Evolutionary conservation across 345 rosid species (phyloP).

Genomic region (Salix caprea): DNA sequence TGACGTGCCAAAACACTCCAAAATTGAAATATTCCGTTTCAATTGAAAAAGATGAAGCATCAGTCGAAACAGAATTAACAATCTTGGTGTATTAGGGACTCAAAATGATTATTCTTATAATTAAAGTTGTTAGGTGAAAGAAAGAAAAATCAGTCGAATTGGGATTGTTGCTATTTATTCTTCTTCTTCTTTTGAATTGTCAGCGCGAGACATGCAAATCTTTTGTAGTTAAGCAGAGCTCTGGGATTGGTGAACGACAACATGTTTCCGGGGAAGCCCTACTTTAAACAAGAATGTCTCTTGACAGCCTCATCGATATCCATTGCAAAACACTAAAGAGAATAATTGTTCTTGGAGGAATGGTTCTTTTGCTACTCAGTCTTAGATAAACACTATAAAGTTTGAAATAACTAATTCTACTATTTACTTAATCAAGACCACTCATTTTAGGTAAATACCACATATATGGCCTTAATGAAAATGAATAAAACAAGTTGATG

Average conservation of each 20-base stretch:
- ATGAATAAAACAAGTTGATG: too few relatives aligned
- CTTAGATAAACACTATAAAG: not conserved
- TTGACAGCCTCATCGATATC: conserved; percentile 1
- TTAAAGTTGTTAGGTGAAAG: not conserved
- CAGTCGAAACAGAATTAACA: too few relatives aligned
- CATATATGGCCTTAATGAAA: too few relatives aligned
- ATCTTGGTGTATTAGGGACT: not conserved
- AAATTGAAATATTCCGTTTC: too few relatives aligned
- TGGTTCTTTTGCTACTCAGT: not conserved
- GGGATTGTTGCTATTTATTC: not conserved
- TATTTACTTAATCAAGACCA: not conserved
- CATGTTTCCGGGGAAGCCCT: conserved; percentile 10
- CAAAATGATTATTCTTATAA: not conserved
- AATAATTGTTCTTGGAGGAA: not conserved
- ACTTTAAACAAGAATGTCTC: not conserved
- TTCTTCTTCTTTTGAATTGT: not conserved
- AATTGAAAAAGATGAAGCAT: too few relatives aligned
- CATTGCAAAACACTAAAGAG: not conserved
- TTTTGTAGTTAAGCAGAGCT: not conserved
- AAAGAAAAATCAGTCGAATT: not conserved
- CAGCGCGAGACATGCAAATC: not conserved
- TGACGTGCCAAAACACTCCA: accelerated
- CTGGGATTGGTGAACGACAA: conserved; percentile 5
- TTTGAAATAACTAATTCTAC: not conserved
- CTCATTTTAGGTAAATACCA: not conserved